phyloP scores from a whole-genome alignment of 2,329 filamentous ascomycete genomes.

The Trichothecium roseum region DNA sequence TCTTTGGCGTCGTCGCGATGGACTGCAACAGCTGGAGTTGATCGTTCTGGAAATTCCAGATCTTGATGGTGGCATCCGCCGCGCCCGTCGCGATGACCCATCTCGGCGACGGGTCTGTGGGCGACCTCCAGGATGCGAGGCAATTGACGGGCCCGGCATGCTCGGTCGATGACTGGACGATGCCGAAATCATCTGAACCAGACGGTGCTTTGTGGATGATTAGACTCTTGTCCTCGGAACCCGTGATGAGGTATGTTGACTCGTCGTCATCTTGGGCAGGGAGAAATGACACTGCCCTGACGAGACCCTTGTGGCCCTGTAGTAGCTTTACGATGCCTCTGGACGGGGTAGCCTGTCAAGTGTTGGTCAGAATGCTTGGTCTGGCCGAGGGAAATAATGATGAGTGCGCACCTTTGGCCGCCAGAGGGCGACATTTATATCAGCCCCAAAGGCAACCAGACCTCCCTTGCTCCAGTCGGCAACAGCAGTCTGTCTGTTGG shows the following conservation, averaged over 20 bases:
- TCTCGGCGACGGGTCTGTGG: constrained; percentile 11
- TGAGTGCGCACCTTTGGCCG: constrained; percentile 55
- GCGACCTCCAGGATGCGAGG: constrained; percentile 33
- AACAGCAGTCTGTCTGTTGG: constrained; percentile 79
- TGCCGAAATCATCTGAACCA: constrained; percentile 19
- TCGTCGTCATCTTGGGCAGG: constrained; percentile 33
- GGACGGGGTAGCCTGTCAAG: constrained; percentile 21
- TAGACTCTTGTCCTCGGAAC: constrained; percentile 70
- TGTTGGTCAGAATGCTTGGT: background rate
- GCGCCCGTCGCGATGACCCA: constrained; percentile 65
- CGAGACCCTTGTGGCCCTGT: constrained; percentile 64
- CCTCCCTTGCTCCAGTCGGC: constrained; percentile 77
- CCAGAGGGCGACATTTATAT: constrained; percentile 86
- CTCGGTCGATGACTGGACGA: constrained; percentile 43
- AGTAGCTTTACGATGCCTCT: constrained; percentile 58
- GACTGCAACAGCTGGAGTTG: constrained; percentile 51
- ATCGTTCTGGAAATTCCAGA: constrained; percentile 56
- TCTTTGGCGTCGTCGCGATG: constrained; percentile 64
- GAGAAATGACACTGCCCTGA: constrained; percentile 78
- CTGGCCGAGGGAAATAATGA: background rate
- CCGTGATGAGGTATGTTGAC: constrained; percentile 58
- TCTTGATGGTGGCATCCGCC: constrained; percentile 61
- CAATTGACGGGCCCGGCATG: constrained; percentile 72
- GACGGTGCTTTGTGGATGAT: constrained; percentile 52
- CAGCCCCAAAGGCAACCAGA: constrained; percentile 77